Evolutionary conservation across 2,329 filamentous ascomycete species (phyloP).

Genomic region (Fusarium protoensiforme): DNA sequence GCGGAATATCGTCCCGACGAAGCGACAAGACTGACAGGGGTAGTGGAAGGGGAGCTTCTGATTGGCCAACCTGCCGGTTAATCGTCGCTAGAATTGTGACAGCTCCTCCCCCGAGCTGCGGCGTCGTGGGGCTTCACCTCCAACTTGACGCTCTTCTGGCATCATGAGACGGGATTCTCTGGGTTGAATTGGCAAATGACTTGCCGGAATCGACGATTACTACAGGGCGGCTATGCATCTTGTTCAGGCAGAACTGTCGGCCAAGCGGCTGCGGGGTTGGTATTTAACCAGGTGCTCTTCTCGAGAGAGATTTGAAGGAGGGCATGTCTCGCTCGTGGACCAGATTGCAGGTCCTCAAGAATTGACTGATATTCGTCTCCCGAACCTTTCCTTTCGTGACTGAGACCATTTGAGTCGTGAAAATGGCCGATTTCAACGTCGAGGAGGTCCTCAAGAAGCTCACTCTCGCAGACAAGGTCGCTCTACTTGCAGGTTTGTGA

Average conservation of each 20-base stretch:
- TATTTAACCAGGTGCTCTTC: conserved; percentile 25
- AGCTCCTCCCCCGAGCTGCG: conserved; percentile 20
- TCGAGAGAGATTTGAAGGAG: neutral
- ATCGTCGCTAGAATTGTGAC: conserved; percentile 4
- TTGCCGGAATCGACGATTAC: conserved; percentile 1
- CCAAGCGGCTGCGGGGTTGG: conserved; percentile 27
- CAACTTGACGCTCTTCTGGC: conserved; percentile 22
- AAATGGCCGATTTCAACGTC: conserved; percentile 64
- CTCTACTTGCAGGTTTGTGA: conserved; percentile 60
- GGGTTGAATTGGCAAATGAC: conserved; percentile 24
- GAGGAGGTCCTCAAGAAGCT: conserved; percentile 66
- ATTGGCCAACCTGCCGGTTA: conserved; percentile 16
- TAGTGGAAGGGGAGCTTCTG: neutral
- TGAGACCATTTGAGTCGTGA: neutral
- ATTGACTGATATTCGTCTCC: conserved; percentile 7
- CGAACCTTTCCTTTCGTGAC: neutral
- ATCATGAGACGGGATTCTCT: conserved; percentile 34
- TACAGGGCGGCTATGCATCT: conserved; percentile 7
- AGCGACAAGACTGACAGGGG: conserved; percentile 18
- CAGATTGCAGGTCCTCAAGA: neutral
- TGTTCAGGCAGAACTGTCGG: conserved; percentile 30
- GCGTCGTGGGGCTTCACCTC: conserved; percentile 37
- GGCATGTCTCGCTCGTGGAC: conserved; percentile 3
- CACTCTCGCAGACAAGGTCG: conserved; percentile 62
- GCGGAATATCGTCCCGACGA: conserved; percentile 37